phyloP scores from a whole-genome alignment of 1,284 basidiomycete species.

The Marasmius oreades region DNA sequence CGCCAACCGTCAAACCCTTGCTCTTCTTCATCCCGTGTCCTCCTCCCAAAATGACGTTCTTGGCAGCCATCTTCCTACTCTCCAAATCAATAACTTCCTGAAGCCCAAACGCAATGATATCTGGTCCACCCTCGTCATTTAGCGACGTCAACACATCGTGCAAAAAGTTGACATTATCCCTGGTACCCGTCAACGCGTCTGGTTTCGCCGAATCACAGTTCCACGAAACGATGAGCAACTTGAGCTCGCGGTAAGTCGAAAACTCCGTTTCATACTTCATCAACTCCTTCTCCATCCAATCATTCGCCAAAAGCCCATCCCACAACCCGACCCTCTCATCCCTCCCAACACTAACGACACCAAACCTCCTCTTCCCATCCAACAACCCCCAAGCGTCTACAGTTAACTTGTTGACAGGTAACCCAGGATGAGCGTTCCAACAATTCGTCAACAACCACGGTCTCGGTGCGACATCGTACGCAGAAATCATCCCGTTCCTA shows the following conservation, averaged over 20 bases:
- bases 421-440: constrained; percentile 85
- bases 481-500: constrained; percentile 79
- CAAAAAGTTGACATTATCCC: constrained; percentile 72
- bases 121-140: constrained; percentile 51
- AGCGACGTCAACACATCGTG: constrained; percentile 67
- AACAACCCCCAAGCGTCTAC: constrained; percentile 75
- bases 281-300: constrained; percentile 88
- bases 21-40: constrained; percentile 30
- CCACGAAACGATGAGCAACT: constrained; percentile 86
- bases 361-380: constrained; percentile 52
- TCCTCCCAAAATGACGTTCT: constrained; percentile 77
- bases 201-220: constrained; percentile 91
- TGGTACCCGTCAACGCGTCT: constrained; percentile 57
- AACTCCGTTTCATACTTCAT: constrained; percentile 73
- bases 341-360: constrained; percentile 75
- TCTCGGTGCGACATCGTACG: constrained; percentile 66
- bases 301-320: constrained; percentile 85
- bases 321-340: constrained; percentile 79
- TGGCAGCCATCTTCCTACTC: constrained; percentile 86
- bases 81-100: constrained; percentile 97
- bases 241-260: constrained; percentile 77
- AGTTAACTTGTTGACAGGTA: constrained; percentile 69
- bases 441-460: constrained; percentile 89
- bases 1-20: constrained; percentile 4
- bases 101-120: constrained; percentile 91